Evolutionary conservation across 2,329 filamentous ascomycete genomes (phyloP).

Genomic region (Exophiala mesophila): DNA sequence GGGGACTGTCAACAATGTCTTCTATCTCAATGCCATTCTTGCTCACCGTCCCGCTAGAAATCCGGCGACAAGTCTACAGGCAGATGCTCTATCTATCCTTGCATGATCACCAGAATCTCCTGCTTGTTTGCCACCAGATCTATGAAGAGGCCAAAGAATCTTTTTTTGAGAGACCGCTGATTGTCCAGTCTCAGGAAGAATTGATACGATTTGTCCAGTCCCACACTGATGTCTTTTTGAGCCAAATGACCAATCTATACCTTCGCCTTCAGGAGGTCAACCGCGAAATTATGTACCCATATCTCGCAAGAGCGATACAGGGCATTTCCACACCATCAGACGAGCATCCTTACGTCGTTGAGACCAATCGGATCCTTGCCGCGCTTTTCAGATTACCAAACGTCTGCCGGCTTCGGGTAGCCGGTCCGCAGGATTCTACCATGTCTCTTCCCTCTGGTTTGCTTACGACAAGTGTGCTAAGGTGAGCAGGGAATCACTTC

Average conservation of each 20-base stretch:
- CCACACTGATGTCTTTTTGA: constrained; percentile 2
- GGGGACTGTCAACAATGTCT: too few species aligned
- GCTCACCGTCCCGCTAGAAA: constrained; percentile 15
- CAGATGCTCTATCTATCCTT: constrained; percentile 7
- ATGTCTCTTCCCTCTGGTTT: constrained; percentile 9
- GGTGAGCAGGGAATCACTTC: constrained; percentile 7
- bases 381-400: constrained; percentile 10
- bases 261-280: constrained; percentile 13
- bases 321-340: background rate
- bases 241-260: constrained; percentile 9
- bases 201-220: constrained; percentile 10
- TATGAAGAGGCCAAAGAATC: constrained; percentile 15
- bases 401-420: constrained; percentile 7
- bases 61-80: constrained; percentile 16
- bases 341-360: constrained; percentile 16
- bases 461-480: constrained; percentile 10
- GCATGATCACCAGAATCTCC: constrained; percentile 12
- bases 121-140: constrained; percentile 15
- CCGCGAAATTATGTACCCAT: constrained; percentile 10
- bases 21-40: constrained; percentile 3
- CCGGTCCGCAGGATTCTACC: constrained; percentile 1
- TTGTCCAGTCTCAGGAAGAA: constrained; percentile 11
- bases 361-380: constrained; percentile 14
- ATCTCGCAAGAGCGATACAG: constrained; percentile 3
- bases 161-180: constrained; percentile 14